Conservation (phyloP, 352 stramenopile species). For the Phytophthora aleatoria region DNA sequence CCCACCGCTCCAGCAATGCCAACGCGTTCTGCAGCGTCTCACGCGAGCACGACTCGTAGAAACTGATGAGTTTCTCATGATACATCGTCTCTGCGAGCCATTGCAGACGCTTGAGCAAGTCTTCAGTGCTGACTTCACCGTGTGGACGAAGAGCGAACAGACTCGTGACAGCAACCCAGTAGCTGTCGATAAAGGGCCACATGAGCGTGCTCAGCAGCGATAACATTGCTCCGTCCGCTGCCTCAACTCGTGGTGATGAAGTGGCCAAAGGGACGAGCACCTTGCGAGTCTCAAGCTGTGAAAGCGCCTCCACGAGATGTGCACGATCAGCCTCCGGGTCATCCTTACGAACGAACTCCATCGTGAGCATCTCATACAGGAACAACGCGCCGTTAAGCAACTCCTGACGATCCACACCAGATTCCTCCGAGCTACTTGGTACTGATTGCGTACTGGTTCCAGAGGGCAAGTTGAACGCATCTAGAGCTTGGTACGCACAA, state of each 20-base stretch:
- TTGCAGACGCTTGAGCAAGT: constrained; percentile 81
- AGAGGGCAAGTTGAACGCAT: constrained; percentile 41
- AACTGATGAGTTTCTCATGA: constrained; percentile 83
- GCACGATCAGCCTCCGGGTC: constrained; percentile 43
- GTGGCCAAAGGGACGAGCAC: constrained; percentile 32
- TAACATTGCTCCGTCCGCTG: constrained; percentile 44
- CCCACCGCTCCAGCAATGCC: constrained; percentile 64
- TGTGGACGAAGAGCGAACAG: constrained; percentile 66
- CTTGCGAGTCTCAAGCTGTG: constrained; percentile 44
- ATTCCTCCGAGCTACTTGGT: constrained; percentile 19
- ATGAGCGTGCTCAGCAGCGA: constrained; percentile 75
- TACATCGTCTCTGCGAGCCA: constrained; percentile 89
- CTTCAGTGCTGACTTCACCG: constrained; percentile 54
- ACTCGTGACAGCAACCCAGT: constrained; percentile 82
- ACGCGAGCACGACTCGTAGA: constrained; percentile 87
- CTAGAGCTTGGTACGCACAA: constrained; percentile 73
- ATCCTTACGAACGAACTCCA: constrained; percentile 84
- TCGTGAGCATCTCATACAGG: constrained; percentile 75
- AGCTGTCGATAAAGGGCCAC: constrained; percentile 90
- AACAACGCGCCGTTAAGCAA: constrained; percentile 71
- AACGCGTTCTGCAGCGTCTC: constrained; percentile 86
- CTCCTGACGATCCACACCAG: constrained; percentile 49
- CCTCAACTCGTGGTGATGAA: constrained; percentile 25
- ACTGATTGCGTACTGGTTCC: constrained; percentile 15
- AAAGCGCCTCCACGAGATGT: constrained; percentile 51